Evolutionary conservation across 805 yeast species (phyloP), one percentile per base, ranked within the genome.

Genomic region (Candida tibetensis): DNA sequence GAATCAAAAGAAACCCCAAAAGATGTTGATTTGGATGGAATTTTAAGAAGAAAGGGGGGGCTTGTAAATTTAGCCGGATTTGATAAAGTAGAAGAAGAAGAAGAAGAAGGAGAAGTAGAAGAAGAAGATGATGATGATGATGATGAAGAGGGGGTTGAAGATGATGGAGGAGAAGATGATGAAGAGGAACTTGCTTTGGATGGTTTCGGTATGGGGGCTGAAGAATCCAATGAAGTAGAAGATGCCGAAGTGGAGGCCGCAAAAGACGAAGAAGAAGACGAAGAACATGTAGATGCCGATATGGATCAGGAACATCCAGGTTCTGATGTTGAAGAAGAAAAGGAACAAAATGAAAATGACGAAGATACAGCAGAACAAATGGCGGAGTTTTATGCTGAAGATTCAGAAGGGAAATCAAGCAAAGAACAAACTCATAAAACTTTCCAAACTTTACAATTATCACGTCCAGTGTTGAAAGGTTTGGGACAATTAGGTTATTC

Each of bases 391-490:
- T 89, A 77, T 60, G 89, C 85, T 6, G 82, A 79, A 47, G 72
- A 76, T 27, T 76, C 71, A 27, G 73, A 72, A 21, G 52, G 63
- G 4, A 49, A 61, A 5, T 46, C 54, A 13, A 75, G 81, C n/a
- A 69, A 71, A 25, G 66, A 65, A 12, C 72, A 69, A 26, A 57
- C 70, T 0, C 86, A 83, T 56, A 66, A 71, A 28, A 76, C 82
- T 5, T 93, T 93, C 67, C 84, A 85, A 50, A 71, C 85, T 0
- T 66, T 93, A 39, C 81, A 85, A 32, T 72, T 93, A 18, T 89
- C 98, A 2, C 79, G 99, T 53, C 99, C 99, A 1, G 77, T 91
- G 9, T 67, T 91, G 44, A 85, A 85, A 55, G 96, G 95, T 27
- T 66, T 93, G 37, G 72, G 85, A 10, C 81, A 81, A 22, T 69